Percentiles rank a stretch among this genome's conserved stretches.
These are phyloP conservation scores for Dorcoceras hygrometricum DNA, from an alignment of 257 asterid genomes.

Conservation along the genomic window DNA sequence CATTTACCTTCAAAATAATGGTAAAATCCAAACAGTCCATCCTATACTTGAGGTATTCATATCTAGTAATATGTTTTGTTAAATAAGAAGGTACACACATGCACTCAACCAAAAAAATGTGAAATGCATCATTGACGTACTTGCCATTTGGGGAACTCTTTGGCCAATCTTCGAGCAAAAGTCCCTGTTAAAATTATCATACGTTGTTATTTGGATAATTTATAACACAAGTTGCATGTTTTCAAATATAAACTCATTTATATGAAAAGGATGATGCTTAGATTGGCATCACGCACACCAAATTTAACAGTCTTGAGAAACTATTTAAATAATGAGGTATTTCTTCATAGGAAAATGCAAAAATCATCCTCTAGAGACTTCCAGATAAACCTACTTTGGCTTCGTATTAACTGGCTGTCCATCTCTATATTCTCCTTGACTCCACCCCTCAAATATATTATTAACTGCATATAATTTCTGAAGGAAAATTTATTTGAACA, in stretches of 20 bases:
- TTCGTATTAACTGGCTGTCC: background rate
- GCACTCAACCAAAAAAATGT: background rate
- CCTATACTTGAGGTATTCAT: constrained; percentile 8
- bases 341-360: background rate
- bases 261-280: background rate
- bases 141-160: constrained; percentile 98
- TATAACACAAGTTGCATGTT: constrained; percentile 6
- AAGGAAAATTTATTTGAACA: background rate
- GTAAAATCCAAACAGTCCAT: background rate
- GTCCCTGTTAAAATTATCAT: constrained; percentile 57
- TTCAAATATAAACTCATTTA: constrained; percentile 12
- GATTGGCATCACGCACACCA: background rate
- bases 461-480: no score
- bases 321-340: background rate
- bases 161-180: constrained; percentile 84
- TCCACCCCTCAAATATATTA: background rate
- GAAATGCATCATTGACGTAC: constrained; percentile 30
- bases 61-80: constrained; percentile 11
- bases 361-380: background rate
- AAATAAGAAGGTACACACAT: background rate
- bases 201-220: constrained; percentile 16
- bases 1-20: constrained; percentile 4
- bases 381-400: background rate
- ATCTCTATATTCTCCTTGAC: background rate
- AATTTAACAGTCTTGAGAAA: background rate